Percentiles rank a stretch among this genome's conserved stretches.
Evolutionary conservation across 805 yeast species (phyloP).

Genomic region (Millerozyma miso): DNA sequence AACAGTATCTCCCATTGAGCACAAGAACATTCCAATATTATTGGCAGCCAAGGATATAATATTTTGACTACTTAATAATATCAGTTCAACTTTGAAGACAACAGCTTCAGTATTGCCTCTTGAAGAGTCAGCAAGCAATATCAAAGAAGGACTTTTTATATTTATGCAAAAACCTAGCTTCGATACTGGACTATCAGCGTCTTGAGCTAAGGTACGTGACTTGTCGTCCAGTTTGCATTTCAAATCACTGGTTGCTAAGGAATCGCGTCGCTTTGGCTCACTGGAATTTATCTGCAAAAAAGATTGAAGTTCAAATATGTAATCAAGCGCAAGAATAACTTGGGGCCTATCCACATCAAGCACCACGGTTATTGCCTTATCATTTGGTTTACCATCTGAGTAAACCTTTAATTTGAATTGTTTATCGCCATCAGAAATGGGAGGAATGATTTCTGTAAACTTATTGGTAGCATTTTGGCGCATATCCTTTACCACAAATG

Average conservation of each 20-base stretch:
- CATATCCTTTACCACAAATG: slow-evolving; percentile 76
- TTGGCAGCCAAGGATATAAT: slow-evolving; percentile 63
- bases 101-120: slow-evolving; percentile 73
- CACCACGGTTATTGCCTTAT: slow-evolving; percentile 43
- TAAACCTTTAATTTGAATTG: slow-evolving; percentile 63
- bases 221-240: slow-evolving; percentile 1
- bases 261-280: slow-evolving; percentile 8
- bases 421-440: slow-evolving; percentile 52
- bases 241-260: slow-evolving; percentile 9
- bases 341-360: slow-evolving; percentile 76
- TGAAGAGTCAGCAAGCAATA: slow-evolving; percentile 77
- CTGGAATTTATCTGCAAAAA: slow-evolving; percentile 54
- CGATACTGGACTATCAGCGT: slow-evolving; percentile 5
- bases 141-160: slow-evolving; percentile 70
- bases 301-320: slow-evolving; percentile 67
- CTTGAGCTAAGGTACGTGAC: slow-evolving; percentile 6
- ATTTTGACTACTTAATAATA: slow-evolving; percentile 64
- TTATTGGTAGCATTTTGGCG: slow-evolving; percentile 59
- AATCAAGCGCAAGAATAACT: slow-evolving; percentile 80
- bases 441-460: slow-evolving; percentile 80
- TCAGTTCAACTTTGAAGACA: slow-evolving; percentile 82
- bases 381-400: slow-evolving; percentile 37
- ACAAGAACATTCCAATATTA: slow-evolving; percentile 82
- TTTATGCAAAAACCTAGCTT: slow-evolving; percentile 57
- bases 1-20: slow-evolving; percentile 67